Evolutionary conservation across 495 filamentous ascomycete genomes (phyloP), one percentile per base, ranked within the genome.

Genomic region (Oleoguttula mirabilis): DNA sequence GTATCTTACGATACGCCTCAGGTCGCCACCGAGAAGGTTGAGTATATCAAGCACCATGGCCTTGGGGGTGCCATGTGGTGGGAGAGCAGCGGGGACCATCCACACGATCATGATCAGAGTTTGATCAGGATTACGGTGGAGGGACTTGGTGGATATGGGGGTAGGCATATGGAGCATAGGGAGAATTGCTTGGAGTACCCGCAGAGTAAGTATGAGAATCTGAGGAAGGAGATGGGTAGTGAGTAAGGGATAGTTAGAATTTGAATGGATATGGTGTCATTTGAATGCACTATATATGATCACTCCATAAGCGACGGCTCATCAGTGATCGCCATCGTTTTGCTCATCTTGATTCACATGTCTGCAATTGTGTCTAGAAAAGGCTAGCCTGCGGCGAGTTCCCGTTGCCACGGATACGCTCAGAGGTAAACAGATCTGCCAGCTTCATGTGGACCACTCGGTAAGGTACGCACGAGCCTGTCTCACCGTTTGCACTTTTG

Each of bases 41-140:
- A 63, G 34, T 94, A 81, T 52, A 70, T 94, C 36, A 58, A 63
- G 48, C 42, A 66, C 11, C 68, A 66, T 36, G 70, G 74, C 5
- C 67, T 94, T 6, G 85, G 82, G 3, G 85, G 88, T 10, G 78
- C 71, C 0, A 88, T 94, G 75, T 94, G 83, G 72, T 95, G 88
- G 87, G 87, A 94, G 63, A 76, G 73, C 19, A 82, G 75, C 56
- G 77, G 73, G 19, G 88, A 94, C 56, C 19, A 41, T 4, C 35
- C 33, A 14, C 74, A 68, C 11, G 36, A 45, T 14, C 21, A 36
- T 7, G 21, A 24, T 4, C 44, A 48, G 24, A 57, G 54, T 25
- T 21, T 57, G 36, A 57, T 54, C 32, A 44, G 37, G 11, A 20
- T 51, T 15, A 21, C 38, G 8, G 44, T 45, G 4, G 39, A 48